phyloP scores from a whole-genome alignment of 371 early-diverging fungal species.

The Mucor mucedo region DNA sequence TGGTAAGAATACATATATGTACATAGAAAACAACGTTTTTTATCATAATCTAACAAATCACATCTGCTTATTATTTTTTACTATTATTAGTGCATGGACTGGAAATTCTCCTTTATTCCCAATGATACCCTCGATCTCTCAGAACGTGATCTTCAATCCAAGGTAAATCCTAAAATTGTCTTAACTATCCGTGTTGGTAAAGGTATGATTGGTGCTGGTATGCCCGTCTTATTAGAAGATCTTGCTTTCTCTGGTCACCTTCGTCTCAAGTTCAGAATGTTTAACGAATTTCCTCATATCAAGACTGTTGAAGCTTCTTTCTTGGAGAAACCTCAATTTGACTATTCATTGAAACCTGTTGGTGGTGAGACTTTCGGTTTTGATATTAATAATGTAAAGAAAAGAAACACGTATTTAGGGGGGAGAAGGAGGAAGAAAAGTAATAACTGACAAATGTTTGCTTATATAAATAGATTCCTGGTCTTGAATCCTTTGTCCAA shows the following conservation, averaged over 20 bases:
- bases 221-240: conserved; percentile 94
- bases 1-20: conserved; percentile 52
- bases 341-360: conserved; percentile 95
- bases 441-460: too few relatives aligned
- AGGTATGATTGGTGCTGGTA: conserved; percentile 82
- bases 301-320: conserved; percentile 90
- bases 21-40: background rate
- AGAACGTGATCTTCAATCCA: conserved; percentile 66
- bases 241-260: conserved; percentile 87
- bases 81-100: conserved; percentile 54
- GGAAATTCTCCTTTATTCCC: conserved; percentile 89
- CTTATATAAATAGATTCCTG: conserved; percentile 66
- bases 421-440: too few relatives aligned
- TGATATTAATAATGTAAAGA: conserved; percentile 77
- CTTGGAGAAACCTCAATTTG: conserved; percentile 87
- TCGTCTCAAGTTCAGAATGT: conserved; percentile 84
- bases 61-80: background rate
- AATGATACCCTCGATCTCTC: conserved; percentile 79
- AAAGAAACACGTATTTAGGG: background rate
- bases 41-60: background rate
- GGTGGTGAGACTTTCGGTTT: conserved; percentile 89
- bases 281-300: conserved; percentile 89
- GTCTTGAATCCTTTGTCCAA: conserved; percentile 78
- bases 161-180: conserved; percentile 92
- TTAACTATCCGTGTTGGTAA: conserved; percentile 89